Evolutionary conservation across 2,329 filamentous ascomycete species (phyloP).

Genomic region (Neoascochyta sp.): DNA sequence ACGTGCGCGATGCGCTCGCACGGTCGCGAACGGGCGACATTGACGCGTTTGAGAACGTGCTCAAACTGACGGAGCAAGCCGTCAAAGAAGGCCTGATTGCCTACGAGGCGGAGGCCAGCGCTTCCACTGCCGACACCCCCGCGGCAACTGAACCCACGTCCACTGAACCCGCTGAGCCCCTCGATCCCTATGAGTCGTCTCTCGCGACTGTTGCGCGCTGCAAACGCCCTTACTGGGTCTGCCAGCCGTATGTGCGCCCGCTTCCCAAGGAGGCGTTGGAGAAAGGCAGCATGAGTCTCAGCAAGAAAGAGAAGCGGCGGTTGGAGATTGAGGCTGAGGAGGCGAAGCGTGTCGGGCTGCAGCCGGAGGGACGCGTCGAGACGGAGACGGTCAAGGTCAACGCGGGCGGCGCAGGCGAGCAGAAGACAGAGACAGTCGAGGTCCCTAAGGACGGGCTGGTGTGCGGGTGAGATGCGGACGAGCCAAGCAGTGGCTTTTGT

Average conservation of each 20-base stretch:
- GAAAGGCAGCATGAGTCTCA: conserved; percentile 71
- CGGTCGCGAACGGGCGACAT: conserved; percentile 67
- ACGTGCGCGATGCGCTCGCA: conserved; percentile 82
- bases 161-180: conserved; percentile 1
- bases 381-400: conserved; percentile 48
- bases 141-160: background rate
- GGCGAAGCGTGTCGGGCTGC: conserved; percentile 26
- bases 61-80: conserved; percentile 69
- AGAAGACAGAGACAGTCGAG: conserved; percentile 28
- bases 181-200: conserved; percentile 53
- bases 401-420: conserved; percentile 4
- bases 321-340: conserved; percentile 42
- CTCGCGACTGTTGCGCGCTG: conserved; percentile 66
- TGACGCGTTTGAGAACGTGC: conserved; percentile 69
- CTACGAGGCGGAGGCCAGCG: conserved; percentile 48
- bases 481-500: too few species aligned
- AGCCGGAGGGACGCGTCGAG: conserved; percentile 45
- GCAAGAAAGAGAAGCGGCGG: conserved; percentile 59
- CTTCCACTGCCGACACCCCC: background rate
- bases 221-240: conserved; percentile 83
- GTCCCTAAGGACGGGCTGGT: conserved; percentile 46
- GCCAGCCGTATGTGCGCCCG: conserved; percentile 80
- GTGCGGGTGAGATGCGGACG: conserved; percentile 35
- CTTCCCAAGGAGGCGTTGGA: conserved; percentile 82
- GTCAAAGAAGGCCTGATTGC: conserved; percentile 70